Percentiles rank a stretch among this genome's conserved stretches.
Evolutionary conservation across 2,329 filamentous ascomycete genomes (phyloP).

Genomic region (Akanthomyces uredinophilus): DNA sequence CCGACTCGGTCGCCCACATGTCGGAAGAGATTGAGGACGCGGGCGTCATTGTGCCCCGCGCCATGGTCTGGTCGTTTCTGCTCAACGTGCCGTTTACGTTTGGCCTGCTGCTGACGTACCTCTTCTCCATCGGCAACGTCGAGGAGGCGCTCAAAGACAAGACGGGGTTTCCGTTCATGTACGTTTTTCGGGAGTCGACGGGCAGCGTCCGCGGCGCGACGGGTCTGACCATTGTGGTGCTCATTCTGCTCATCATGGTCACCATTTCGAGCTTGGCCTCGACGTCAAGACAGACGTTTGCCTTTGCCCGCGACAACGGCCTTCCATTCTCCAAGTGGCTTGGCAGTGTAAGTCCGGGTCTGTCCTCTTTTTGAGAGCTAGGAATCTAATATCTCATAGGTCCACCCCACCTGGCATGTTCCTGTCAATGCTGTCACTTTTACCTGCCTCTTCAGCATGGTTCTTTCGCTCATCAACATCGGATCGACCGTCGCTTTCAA

Average conservation of each 20-base stretch:
- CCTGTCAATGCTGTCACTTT: slow-evolving; percentile 17
- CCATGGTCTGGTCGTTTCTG: slow-evolving; percentile 11
- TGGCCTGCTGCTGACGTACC: slow-evolving; percentile 12
- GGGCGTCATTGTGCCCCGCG: slow-evolving; percentile 12
- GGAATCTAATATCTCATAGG: background rate
- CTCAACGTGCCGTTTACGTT: slow-evolving; percentile 11
- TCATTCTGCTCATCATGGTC: slow-evolving; percentile 13
- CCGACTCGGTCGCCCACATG: slow-evolving; percentile 18
- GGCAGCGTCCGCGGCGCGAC: slow-evolving; percentile 10
- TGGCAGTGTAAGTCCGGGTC: background rate
- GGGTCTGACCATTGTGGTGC: background rate
- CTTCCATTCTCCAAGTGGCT: slow-evolving; percentile 16
- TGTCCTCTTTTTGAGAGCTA: background rate
- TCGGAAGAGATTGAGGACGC: slow-evolving; percentile 19
- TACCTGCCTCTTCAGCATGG: slow-evolving; percentile 13
- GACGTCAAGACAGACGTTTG: slow-evolving; percentile 10
- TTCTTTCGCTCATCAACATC: slow-evolving; percentile 16
- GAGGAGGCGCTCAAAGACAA: slow-evolving; percentile 3
- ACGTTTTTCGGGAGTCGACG: slow-evolving; percentile 17
- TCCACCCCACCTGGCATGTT: slow-evolving; percentile 12
- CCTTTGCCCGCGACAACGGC: slow-evolving; percentile 14
- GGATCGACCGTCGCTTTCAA: slow-evolving; percentile 19
- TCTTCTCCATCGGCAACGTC: slow-evolving; percentile 12
- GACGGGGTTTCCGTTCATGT: slow-evolving; percentile 14
- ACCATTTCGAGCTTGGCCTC: slow-evolving; percentile 11